These are phyloP conservation scores for Talaromyces verruculosus DNA, from an alignment of 2,329 filamentous ascomycete genomes.

Conservation along the genomic window DNA sequence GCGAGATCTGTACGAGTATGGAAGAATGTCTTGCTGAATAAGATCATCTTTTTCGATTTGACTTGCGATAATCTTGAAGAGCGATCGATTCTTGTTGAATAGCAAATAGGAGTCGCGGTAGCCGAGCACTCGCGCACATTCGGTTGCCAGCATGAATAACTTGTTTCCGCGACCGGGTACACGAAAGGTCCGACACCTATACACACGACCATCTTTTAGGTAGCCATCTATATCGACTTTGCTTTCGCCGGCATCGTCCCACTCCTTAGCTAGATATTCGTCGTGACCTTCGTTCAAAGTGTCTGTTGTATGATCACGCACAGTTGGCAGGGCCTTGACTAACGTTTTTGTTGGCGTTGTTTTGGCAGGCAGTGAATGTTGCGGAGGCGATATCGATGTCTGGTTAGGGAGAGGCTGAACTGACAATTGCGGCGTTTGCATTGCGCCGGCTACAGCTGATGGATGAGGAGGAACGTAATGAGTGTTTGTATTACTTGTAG, in stretches of 20 bases:
- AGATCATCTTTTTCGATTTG: conserved; percentile 96
- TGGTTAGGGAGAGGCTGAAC: conserved; percentile 37
- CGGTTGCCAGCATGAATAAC: conserved; percentile 97
- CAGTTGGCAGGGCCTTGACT: conserved; percentile 90
- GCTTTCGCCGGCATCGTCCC: conserved; percentile 88
- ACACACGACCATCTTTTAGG: conserved; percentile 77
- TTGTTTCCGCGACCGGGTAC: conserved; percentile 90
- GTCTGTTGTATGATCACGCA: conserved; percentile 95
- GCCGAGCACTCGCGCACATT: conserved; percentile 88
- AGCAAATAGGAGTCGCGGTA: conserved; percentile 97
- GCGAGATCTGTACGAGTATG: conserved; percentile 95
- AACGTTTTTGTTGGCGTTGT: conserved; percentile 76
- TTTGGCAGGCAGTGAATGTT: conserved; percentile 65
- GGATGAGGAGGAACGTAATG: conserved; percentile 24
- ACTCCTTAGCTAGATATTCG: conserved; percentile 92
- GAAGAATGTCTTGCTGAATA: conserved; percentile 89
- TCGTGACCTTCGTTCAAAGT: conserved; percentile 86
- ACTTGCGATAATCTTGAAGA: conserved; percentile 96
- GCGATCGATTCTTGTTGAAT: conserved; percentile 96
- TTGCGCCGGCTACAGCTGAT: conserved; percentile 32
- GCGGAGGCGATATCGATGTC: conserved; percentile 53
- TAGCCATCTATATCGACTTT: conserved; percentile 86
- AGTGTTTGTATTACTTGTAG: conserved; percentile 21
- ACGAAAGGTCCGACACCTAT: conserved; percentile 88
- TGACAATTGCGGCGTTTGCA: conserved; percentile 45